Evolutionary conservation across 225 moss, liverwort and hornwort species (phyloP), one percentile per base, ranked within the genome.

Genomic region (Neckera pumila): DNA sequence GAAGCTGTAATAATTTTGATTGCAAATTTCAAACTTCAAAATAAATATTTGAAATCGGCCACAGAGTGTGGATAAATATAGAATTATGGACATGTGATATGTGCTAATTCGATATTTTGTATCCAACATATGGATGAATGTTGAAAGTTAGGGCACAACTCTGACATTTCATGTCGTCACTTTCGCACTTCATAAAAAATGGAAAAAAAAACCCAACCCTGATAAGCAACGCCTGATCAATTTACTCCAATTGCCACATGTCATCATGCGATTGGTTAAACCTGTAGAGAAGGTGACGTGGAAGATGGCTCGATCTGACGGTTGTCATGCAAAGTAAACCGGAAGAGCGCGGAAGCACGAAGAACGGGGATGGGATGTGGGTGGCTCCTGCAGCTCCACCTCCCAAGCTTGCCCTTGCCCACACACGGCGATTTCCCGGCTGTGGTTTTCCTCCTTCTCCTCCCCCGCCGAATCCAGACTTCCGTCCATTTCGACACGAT

Each of bases 331-430:
- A 59, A 83, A 69, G 40, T 14, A 53, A 19, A 10, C 26, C 56
- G 27, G 57, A 17, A 3, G 79, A 40, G 40, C 22, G 23, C 23
- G n/a, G 77, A 15, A 40, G 33, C 59, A 10, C 1, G 58, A 36
- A 61, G 45, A 23, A n/a, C 49, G 8, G 58, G 77, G 93, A 93
- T 93, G 93, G 87, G 90, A 80, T 89, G 91, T 91, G 93, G 87
- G 91, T 93, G 93, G 93, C 91, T 89, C 16, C 85, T 7, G 54
- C 62, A n/a, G 77, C 90, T 89, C 93, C 91, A 93, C 90, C 73
- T 76, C 90, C n/a, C 47, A 20, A 76, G 70, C 65, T 42, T 47
- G 66, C 83, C 88, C 89, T 33, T 80, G 85, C 92, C 88, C 91
- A 87, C 90, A 82, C 38, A 63, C 70, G 27, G 12, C 56, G 60